These are phyloP conservation scores for Triticum dicoccoides DNA, from an alignment of 176 grass and related monocot species.

Conservation along the genomic window DNA sequence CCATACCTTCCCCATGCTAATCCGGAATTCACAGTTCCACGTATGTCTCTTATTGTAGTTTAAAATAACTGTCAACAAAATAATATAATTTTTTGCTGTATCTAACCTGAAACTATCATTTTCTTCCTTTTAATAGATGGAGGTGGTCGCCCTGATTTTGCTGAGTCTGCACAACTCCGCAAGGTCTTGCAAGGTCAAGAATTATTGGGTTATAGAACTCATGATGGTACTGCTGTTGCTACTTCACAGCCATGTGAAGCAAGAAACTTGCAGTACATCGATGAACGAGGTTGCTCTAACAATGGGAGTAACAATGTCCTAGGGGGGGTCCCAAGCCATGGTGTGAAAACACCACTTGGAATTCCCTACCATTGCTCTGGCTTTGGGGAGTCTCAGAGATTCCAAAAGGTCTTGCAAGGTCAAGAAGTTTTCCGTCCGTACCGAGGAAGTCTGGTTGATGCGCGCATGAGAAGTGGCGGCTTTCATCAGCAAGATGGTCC, in stretches of 20 bases:
- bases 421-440: slow-evolving; percentile 85
- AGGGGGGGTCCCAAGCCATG: slow-evolving; percentile 50
- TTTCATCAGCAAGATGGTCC: slow-evolving; percentile 44
- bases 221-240: slow-evolving; percentile 45
- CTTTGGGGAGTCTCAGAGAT: slow-evolving; percentile 86
- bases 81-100: neutral
- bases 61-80: neutral
- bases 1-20: slow-evolving; percentile 41
- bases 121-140: slow-evolving; percentile 43
- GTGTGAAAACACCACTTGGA: slow-evolving; percentile 49
- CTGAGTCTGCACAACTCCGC: slow-evolving; percentile 76
- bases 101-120: neutral
- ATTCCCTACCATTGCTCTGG: slow-evolving; percentile 62
- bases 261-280: slow-evolving; percentile 52
- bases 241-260: slow-evolving; percentile 53
- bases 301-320: slow-evolving; percentile 36
- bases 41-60: slow-evolving; percentile 42
- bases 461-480: slow-evolving; percentile 15
- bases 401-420: slow-evolving; percentile 99
- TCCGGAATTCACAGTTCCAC: slow-evolving; percentile 49
- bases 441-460: slow-evolving; percentile 44
- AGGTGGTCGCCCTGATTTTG: slow-evolving; percentile 59
- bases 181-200: slow-evolving; percentile 99
- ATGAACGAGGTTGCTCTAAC: slow-evolving; percentile 49
- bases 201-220: slow-evolving; percentile 65